A percentile compares a stretch with the other conserved stretches of the same genome.
These are phyloP conservation scores for Exidia glandulosa DNA, from an alignment of 768 basidiomycete genomes.

Conservation along the genomic window DNA sequence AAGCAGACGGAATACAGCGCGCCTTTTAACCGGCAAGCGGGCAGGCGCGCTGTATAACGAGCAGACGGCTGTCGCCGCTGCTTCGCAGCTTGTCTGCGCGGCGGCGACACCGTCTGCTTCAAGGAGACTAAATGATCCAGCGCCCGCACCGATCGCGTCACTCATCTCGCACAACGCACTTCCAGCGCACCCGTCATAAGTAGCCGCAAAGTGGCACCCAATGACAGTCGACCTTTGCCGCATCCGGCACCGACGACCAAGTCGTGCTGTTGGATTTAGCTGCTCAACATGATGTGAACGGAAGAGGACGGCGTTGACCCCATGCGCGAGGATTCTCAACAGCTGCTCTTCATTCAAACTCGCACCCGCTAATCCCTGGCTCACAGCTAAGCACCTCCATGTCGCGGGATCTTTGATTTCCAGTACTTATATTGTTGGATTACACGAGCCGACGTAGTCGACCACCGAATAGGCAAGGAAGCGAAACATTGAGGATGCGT, in stretches of 20 bases:
- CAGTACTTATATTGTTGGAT: constrained; percentile 91
- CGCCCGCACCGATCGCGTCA: constrained; percentile 72
- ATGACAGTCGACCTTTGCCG: constrained; percentile 91
- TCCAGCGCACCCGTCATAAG: no score
- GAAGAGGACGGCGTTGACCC: constrained; percentile 48
- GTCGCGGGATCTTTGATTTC: constrained; percentile 96
- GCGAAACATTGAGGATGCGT: no score
- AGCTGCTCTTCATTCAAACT: constrained; percentile 92
- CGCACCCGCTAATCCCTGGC: constrained; percentile 96
- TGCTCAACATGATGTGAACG: constrained; percentile 93
- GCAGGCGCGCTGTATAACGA: no score
- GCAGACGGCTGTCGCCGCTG: no score
- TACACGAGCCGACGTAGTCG: no score
- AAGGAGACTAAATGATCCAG: no score
- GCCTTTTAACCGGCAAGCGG: no score
- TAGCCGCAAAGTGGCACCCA: constrained; percentile 96
- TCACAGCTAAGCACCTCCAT: constrained; percentile 75
- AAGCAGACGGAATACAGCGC: no score
- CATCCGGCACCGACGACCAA: constrained; percentile 89
- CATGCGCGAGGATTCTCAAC: constrained; percentile 69
- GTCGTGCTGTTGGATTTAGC: constrained; percentile 96
- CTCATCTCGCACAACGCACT: constrained; percentile 89
- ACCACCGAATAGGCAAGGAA: no score
- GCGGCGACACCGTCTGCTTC: no score
- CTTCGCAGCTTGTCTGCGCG: no score